These are phyloP conservation scores for Rhodotorula babjevae DNA, from an alignment of 768 basidiomycete species.

Conservation along the genomic window DNA sequence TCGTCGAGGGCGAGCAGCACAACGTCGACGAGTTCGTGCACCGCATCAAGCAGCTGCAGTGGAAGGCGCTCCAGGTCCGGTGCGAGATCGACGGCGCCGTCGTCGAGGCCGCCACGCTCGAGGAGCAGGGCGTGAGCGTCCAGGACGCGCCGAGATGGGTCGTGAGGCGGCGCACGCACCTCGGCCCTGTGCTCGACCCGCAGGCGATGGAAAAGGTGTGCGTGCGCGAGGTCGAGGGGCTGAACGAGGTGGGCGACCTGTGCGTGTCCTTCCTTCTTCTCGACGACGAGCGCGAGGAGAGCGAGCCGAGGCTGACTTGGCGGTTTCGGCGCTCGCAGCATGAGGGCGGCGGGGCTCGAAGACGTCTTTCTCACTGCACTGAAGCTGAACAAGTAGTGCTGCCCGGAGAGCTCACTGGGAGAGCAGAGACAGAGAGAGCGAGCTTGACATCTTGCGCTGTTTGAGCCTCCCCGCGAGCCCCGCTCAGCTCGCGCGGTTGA, in stretches of 20 bases:
- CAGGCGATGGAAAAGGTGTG: conserved; percentile 11
- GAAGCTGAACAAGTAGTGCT: conserved; percentile 27
- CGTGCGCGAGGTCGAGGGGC: conserved; percentile 34
- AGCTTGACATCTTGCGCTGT: background rate
- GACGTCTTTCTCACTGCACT: conserved; percentile 37
- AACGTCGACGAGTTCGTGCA: conserved; percentile 35
- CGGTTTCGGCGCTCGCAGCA: conserved; percentile 3
- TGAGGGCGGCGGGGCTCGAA: conserved; percentile 24
- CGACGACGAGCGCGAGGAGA: background rate
- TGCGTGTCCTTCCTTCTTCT: conserved; percentile 5
- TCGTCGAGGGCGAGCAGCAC: conserved; percentile 24
- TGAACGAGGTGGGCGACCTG: conserved; percentile 35
- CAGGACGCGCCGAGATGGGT: conserved; percentile 14
- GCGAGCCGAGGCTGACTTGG: background rate
- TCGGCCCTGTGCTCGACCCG: conserved; percentile 8
- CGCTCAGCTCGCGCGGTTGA: too few species aligned
- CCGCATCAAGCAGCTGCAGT: conserved; percentile 37
- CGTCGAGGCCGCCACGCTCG: background rate
- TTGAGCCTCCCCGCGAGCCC: too few species aligned
- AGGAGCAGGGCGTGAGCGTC: background rate
- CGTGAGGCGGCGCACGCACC: conserved; percentile 1
- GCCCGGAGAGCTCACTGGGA: background rate
- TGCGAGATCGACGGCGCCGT: conserved; percentile 25
- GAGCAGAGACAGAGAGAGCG: background rate
- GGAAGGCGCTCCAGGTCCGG: conserved; percentile 40